Evolutionary conservation across 2,329 filamentous ascomycete genomes (phyloP).

Genomic region (Sodiomyces alkalinus): DNA sequence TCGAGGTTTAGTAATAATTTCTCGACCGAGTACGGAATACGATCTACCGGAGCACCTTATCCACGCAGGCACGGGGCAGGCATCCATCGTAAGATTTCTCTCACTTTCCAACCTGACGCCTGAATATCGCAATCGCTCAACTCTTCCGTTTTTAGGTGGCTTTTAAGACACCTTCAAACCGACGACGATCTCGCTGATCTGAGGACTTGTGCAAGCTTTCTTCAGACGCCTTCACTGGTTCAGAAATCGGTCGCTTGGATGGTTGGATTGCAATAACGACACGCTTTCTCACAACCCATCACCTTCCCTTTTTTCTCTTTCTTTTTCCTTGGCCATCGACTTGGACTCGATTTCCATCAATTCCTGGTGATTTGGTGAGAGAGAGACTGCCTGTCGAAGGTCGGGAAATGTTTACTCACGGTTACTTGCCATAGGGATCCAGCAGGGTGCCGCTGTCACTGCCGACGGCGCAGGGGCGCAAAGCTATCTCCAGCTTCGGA

Average conservation of each 20-base stretch:
- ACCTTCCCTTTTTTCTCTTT: slow-evolving; percentile 1
- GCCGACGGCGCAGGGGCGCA: no score
- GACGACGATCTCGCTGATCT: slow-evolving; percentile 22
- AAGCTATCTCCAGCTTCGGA: neutral
- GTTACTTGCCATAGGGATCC: slow-evolving; percentile 1
- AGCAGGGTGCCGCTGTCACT: slow-evolving; percentile 1
- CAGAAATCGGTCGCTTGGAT: slow-evolving; percentile 14
- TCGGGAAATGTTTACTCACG: slow-evolving; percentile 2
- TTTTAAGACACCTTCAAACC: neutral
- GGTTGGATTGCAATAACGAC: slow-evolving; percentile 3
- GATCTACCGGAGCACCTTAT: no score
- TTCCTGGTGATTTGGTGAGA: no score
- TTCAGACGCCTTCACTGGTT: slow-evolving; percentile 53
- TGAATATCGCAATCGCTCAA: no score
- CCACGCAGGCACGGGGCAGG: no score
- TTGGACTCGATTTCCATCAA: no score
- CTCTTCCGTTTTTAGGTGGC: no score
- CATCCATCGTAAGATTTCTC: no score
- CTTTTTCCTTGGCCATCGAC: no score
- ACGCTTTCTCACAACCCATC: neutral
- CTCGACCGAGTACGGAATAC: no score
- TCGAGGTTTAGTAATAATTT: no score
- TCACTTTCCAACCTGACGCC: no score
- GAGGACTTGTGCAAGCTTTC: slow-evolving; percentile 14
- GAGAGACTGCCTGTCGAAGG: slow-evolving; percentile 6